phyloP scores from a whole-genome alignment of 1,284 basidiomycete species.

The Trametes polyzona region DNA sequence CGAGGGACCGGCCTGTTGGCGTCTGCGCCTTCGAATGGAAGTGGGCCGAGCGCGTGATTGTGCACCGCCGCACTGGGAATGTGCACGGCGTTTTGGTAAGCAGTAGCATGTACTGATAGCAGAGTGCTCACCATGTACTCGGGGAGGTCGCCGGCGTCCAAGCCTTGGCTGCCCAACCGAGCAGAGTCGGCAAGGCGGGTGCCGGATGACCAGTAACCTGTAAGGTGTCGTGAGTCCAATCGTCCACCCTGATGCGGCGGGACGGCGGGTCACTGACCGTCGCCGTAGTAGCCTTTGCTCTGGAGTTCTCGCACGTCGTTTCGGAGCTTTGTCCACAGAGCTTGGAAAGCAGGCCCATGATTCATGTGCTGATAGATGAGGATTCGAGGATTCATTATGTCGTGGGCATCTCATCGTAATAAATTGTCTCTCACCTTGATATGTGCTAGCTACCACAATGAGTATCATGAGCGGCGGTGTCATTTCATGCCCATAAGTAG shows the following conservation, averaged over 20 bases:
- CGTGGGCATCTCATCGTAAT: too few species aligned
- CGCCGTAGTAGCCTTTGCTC: constrained; percentile 75
- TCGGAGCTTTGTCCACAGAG: constrained; percentile 66
- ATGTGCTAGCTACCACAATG: constrained; percentile 63
- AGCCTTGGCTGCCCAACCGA: constrained; percentile 51
- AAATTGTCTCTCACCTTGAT: constrained; percentile 56
- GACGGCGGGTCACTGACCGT: constrained; percentile 50
- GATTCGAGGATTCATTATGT: too few species aligned
- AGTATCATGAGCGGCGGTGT: neutral
- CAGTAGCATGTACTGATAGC: neutral
- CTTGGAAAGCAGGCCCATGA: constrained; percentile 74
- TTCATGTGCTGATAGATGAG: constrained; percentile 83
- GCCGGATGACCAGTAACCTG: constrained; percentile 83
- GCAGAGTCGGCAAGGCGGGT: constrained; percentile 67
- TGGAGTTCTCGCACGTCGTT: constrained; percentile 71
- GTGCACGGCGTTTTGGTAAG: neutral
- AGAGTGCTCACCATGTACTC: constrained; percentile 64
- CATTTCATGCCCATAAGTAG: neutral
- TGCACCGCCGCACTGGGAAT: constrained; percentile 75
- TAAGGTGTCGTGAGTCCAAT: neutral
- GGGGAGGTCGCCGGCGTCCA: constrained; percentile 61
- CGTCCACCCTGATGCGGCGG: too few species aligned
- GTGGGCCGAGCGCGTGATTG: constrained; percentile 61
- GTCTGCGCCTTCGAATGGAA: constrained; percentile 47
- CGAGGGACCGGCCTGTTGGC: constrained; percentile 50